Conservation (phyloP, 202 grass and related monocot species). For the Musa balbisiana region DNA sequence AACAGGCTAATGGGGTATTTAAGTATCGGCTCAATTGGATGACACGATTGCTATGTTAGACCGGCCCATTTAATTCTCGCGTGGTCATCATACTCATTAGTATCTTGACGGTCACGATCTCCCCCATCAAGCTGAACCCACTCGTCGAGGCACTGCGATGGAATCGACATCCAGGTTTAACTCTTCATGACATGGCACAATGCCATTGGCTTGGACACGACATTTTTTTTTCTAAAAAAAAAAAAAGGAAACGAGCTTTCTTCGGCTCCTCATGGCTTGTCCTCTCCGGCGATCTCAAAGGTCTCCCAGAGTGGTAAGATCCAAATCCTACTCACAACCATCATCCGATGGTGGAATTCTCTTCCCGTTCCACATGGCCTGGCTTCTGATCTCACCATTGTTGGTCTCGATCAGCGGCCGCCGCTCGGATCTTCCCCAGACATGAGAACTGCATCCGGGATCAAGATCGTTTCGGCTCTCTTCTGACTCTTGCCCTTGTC, state of each 20-base stretch:
- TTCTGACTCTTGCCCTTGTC: slow-evolving; percentile 7
- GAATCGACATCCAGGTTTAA: too few relatives aligned
- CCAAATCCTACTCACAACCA: slow-evolving; percentile 29
- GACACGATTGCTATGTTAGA: too few relatives aligned
- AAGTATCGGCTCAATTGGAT: too few relatives aligned
- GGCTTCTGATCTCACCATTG: slow-evolving; percentile 15
- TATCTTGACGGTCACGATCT: slow-evolving; percentile 3
- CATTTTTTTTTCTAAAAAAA: neutral
- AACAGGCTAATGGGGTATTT: too few relatives aligned
- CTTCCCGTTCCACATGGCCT: neutral
- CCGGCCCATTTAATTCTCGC: too few relatives aligned
- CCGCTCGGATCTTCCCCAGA: neutral
- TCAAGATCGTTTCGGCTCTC: neutral
- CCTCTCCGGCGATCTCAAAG: too few relatives aligned
- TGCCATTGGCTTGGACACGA: slow-evolving; percentile 34
- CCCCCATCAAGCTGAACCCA: slow-evolving; percentile 9
- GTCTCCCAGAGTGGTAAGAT: too few relatives aligned
- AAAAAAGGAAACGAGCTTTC: too few relatives aligned
- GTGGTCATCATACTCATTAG: too few relatives aligned
- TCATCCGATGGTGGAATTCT: slow-evolving; percentile 2
- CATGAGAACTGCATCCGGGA: neutral
- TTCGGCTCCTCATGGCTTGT: too few relatives aligned
- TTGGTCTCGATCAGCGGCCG: too few relatives aligned
- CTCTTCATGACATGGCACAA: slow-evolving; percentile 10
- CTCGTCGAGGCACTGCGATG: too few relatives aligned